Evolutionary conservation across 345 rosid species (phyloP).

Genomic region (Mercurialis annua): DNA sequence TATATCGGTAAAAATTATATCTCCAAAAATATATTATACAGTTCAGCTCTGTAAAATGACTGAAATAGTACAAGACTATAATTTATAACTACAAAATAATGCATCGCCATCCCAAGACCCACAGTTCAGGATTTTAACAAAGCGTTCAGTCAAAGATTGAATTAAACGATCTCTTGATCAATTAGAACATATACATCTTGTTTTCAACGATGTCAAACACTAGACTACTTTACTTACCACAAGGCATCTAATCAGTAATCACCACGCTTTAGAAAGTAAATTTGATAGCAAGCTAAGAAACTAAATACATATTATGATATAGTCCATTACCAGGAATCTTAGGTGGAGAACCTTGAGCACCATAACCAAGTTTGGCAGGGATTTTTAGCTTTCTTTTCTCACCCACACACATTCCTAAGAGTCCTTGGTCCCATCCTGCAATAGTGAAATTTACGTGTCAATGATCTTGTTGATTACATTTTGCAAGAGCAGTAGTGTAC

Average conservation of each 20-base stretch:
- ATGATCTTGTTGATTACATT: not conserved
- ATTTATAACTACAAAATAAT: not conserved
- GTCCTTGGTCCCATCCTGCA: constrained; percentile 98
- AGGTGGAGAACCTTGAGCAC: constrained; percentile 88
- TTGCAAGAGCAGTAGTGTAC: not conserved
- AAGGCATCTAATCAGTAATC: not conserved
- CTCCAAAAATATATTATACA: not conserved
- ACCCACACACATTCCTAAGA: constrained; percentile 81
- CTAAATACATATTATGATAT: not conserved
- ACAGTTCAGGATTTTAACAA: not conserved
- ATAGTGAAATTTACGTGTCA: constrained; percentile 4
- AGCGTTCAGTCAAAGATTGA: not conserved
- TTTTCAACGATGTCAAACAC: not conserved
- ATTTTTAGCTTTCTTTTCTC: constrained; percentile 93
- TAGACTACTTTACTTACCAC: not conserved
- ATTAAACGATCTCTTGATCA: not conserved
- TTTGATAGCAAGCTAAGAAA: not conserved
- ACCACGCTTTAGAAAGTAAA: not conserved
- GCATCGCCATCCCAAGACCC: not conserved
- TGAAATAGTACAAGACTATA: not conserved
- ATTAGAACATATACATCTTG: not conserved
- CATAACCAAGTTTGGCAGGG: constrained; percentile 92
- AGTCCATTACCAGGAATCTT: constrained; percentile 69
- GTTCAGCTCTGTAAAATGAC: not conserved
- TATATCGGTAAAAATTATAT: no score